A percentile compares a stretch with the other conserved stretches of the same genome.
Conservation (phyloP, 768 basidiomycete species). For the Lyophyllum semitale region DNA sequence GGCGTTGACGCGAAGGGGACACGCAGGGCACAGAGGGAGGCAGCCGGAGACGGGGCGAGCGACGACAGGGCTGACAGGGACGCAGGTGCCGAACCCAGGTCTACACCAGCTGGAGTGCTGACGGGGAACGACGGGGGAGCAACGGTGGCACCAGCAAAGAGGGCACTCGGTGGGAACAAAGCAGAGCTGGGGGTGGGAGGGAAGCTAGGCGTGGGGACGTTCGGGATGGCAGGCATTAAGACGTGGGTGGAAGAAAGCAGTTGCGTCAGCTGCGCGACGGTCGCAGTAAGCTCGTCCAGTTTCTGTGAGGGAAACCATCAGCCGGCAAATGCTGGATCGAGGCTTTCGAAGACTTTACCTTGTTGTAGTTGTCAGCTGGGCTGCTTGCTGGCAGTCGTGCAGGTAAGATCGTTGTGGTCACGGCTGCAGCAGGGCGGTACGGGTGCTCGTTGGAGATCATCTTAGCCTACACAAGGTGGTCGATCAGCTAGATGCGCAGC, state of each 20-base stretch:
- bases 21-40: not conserved
- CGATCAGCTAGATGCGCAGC: not conserved
- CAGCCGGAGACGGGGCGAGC: not conserved
- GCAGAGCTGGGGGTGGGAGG: not conserved
- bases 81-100: too few species aligned
- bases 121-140: not conserved
- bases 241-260: not conserved
- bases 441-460: not conserved
- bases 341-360: not conserved
- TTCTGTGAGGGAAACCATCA: not conserved
- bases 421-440: not conserved
- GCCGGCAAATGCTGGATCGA: not conserved
- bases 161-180: not conserved
- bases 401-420: not conserved
- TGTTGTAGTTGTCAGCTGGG: not conserved
- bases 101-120: not conserved
- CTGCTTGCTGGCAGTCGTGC: not conserved
- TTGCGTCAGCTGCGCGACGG: not conserved
- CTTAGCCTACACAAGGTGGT: not conserved
- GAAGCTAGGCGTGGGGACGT: too few species aligned
- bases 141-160: not conserved
- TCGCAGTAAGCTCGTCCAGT: not conserved
- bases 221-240: too few species aligned
- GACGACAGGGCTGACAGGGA: not conserved
- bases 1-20: not conserved